Conservation (phyloP, 371 early-diverging fungal genomes). For the Zancudomyces culisetae region DNA sequence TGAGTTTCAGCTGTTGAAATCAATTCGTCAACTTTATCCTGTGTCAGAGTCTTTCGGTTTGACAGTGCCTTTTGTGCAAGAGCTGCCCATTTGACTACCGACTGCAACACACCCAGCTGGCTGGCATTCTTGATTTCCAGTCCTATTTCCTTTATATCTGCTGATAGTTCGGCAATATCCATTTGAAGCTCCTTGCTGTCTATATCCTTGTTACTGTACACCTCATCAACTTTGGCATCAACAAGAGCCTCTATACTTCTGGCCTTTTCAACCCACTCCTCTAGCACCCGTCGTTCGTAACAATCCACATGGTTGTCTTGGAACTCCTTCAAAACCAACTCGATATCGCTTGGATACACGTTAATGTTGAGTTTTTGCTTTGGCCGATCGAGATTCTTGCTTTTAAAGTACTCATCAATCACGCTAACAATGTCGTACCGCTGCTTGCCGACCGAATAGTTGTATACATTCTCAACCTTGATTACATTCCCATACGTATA, state of each 20-base stretch:
- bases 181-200: not conserved
- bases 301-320: not conserved
- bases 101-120: not conserved
- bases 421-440: not conserved
- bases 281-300: not conserved
- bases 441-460: not conserved
- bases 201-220: not conserved
- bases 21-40: constrained; percentile 2
- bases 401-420: not conserved
- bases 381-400: not conserved
- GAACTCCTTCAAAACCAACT: not conserved
- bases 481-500: not conserved
- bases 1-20: constrained; percentile 8
- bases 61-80: not conserved
- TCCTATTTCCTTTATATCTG: not conserved
- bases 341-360: not conserved
- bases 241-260: not conserved
- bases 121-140: not conserved
- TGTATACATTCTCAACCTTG: not conserved
- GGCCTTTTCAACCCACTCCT: not conserved
- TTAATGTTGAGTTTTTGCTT: not conserved
- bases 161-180: not conserved
- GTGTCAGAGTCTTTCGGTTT: not conserved
- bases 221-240: not conserved
- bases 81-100: not conserved